These are phyloP conservation scores for Wolfiporia cocos DNA, from an alignment of 1,284 basidiomycete genomes.

Conservation along the genomic window DNA sequence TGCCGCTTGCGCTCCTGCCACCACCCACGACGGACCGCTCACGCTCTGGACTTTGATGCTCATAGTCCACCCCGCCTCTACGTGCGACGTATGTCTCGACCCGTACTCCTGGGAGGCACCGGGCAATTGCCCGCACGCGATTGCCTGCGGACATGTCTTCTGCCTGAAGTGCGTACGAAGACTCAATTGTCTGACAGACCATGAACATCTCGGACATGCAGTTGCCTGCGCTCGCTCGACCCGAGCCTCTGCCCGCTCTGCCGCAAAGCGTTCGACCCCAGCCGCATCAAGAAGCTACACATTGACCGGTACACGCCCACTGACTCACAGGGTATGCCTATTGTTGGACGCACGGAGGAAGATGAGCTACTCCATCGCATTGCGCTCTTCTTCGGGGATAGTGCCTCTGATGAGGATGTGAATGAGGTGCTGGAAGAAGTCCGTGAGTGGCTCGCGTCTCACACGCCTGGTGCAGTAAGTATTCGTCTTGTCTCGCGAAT, in stretches of 20 bases:
- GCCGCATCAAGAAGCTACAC: constrained; percentile 54
- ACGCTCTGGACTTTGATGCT: constrained; percentile 28
- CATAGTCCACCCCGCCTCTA: constrained; percentile 55
- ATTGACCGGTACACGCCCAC: constrained; percentile 34
- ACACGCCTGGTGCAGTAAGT: constrained; percentile 12
- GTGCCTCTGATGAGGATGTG: constrained; percentile 35
- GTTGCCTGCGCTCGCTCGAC: constrained; percentile 43
- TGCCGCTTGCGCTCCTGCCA: no score
- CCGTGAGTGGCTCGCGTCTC: constrained; percentile 37
- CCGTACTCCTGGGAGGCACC: constrained; percentile 42
- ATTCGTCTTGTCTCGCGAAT: background rate
- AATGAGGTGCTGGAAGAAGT: constrained; percentile 38
- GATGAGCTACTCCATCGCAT: constrained; percentile 39
- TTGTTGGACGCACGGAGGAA: constrained; percentile 14
- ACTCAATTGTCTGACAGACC: no score
- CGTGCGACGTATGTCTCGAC: constrained; percentile 67
- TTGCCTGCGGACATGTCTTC: constrained; percentile 67
- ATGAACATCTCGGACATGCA: no score
- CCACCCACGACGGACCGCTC: no score
- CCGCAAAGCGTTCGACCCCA: constrained; percentile 46
- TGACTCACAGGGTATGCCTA: constrained; percentile 8
- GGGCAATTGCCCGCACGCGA: constrained; percentile 49
- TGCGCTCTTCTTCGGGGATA: constrained; percentile 37
- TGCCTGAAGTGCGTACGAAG: constrained; percentile 45
- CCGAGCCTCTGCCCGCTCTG: constrained; percentile 59